phyloP scores from a whole-genome alignment of 805 yeast genomes.

The Candida easanensis region DNA sequence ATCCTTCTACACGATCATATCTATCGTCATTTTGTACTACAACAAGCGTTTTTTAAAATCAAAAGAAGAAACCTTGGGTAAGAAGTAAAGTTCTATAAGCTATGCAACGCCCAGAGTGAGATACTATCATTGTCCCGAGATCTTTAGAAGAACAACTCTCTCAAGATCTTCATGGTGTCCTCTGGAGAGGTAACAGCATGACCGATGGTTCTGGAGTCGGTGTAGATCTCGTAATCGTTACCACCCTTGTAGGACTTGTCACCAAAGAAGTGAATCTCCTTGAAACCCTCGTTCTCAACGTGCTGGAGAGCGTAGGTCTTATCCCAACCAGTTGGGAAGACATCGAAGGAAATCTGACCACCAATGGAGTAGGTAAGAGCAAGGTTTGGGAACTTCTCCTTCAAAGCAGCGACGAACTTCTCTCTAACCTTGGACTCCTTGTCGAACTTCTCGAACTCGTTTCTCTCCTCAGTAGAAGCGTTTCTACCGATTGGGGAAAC shows the following conservation, averaged over 20 bases:
- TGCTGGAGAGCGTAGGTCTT: constrained; percentile 97
- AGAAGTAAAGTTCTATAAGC: background rate
- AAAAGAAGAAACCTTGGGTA: background rate
- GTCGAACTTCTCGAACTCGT: constrained; percentile 86
- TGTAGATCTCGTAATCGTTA: constrained; percentile 96
- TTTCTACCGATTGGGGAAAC: constrained; percentile 98
- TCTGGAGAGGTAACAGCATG: constrained; percentile 88
- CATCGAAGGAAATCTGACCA: constrained; percentile 98
- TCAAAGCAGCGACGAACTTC: constrained; percentile 80
- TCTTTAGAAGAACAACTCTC: constrained; percentile 59
- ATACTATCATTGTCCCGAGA: no score
- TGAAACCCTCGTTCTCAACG: constrained; percentile 80
- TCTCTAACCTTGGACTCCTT: constrained; percentile 77
- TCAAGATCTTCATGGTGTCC: constrained; percentile 84
- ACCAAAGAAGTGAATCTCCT: constrained; percentile 94
- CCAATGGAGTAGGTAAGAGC: constrained; percentile 96
- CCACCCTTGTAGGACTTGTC: constrained; percentile 98
- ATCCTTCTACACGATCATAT: no score
- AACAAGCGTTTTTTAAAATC: no score
- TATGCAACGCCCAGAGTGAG: background rate
- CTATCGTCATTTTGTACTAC: no score
- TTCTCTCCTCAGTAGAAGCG: constrained; percentile 91
- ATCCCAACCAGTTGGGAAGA: constrained; percentile 99
- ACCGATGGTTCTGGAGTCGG: constrained; percentile 90
- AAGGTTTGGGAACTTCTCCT: constrained; percentile 75